Base-by-base conservation (phyloP, 169 alveolate genomes). In the Cryptosporidium sp. region DNA sequence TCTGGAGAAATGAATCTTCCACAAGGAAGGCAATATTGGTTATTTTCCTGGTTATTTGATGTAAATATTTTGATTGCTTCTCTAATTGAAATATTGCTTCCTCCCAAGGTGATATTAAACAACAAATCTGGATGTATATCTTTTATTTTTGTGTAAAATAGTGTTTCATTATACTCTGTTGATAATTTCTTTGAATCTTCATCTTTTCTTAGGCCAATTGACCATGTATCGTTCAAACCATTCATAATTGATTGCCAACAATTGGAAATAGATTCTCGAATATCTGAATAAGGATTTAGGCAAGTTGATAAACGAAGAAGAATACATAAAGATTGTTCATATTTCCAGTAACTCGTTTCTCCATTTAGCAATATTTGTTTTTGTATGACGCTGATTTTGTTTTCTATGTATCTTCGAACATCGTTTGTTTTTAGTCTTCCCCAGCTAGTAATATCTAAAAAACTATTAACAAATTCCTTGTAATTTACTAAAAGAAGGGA, bases 1-100 rank as follows among this genome's bases (percentile, higher is more conserved):
- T 74, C 86, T 37, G 86, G 86, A 35, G 55, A 59, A 21, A 74
- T 74, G 35, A 74, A 74, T 37, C 86, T 74, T 26, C 73, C 86
- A 39, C 86, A 74, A 51, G 86, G 86, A 55, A 58, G 59, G 8
- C 43, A 59, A 39, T 37, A 33, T 35, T 74, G 41, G 35, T 35
- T 55, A 29, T 74, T 59, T 39, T 43, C 84, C 29, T 21, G 2
- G 21, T 26, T 61, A n/a, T 55, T 31, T 23, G 71, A 21, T 33
- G 23, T 31, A 58, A 59, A 74, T n/a, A 74, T 33, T 58, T 31
- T 23, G 6, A 74, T 59, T 29, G 86, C 86, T 35, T 74, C 70
- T 29, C 7, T 37, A 26, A 74, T 37, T 37, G 69, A 33, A 33
- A 74, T 37, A 8, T 26, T 52, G 31, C 35, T 74, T 14, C 86